Conservation (phyloP, 2,329 filamentous ascomycete species). For the Furcasterigmium sp. region DNA sequence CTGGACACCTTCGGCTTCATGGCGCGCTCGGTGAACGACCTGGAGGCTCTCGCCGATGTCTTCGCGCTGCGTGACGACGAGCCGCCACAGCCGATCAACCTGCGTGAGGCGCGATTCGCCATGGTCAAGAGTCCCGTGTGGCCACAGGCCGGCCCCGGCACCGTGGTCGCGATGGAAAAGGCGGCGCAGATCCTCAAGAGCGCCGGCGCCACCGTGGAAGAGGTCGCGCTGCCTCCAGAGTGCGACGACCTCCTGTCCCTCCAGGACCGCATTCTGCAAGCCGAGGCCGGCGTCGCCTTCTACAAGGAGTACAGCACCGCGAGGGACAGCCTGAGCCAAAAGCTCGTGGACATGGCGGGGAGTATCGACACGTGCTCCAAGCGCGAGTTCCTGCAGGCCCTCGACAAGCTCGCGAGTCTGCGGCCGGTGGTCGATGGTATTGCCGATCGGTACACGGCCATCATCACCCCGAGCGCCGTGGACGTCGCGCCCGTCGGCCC, state of each 20-base stretch:
- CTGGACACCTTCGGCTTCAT: conserved; percentile 60
- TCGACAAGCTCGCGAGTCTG: conserved; percentile 48
- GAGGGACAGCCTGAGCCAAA: not conserved
- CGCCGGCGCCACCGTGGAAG: conserved; percentile 49
- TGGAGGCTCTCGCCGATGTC: conserved; percentile 47
- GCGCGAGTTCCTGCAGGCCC: conserved; percentile 4
- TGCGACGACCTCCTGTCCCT: conserved; percentile 33
- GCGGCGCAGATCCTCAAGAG: conserved; percentile 30
- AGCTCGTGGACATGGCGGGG: not conserved
- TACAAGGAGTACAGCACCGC: conserved; percentile 1
- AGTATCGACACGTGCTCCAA: not conserved
- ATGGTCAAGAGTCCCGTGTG: conserved; percentile 49
- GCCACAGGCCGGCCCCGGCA: conserved; percentile 35
- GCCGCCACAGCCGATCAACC: not conserved
- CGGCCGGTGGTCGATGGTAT: conserved; percentile 51
- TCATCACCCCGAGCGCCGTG: conserved; percentile 52
- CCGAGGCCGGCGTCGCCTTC: conserved; percentile 2
- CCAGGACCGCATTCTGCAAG: conserved; percentile 1
- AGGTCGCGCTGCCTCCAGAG: conserved; percentile 44
- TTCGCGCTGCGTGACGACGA: conserved; percentile 49
- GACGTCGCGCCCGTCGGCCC: conserved; percentile 54
- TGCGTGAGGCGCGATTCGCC: conserved; percentile 42
- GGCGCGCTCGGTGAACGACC: conserved; percentile 49
- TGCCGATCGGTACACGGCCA: conserved; percentile 43
- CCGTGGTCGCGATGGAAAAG: conserved; percentile 31